These are phyloP conservation scores for Taxawa tesnikishii DNA, from an alignment of 2,329 filamentous ascomycete species.

Conservation along the genomic window DNA sequence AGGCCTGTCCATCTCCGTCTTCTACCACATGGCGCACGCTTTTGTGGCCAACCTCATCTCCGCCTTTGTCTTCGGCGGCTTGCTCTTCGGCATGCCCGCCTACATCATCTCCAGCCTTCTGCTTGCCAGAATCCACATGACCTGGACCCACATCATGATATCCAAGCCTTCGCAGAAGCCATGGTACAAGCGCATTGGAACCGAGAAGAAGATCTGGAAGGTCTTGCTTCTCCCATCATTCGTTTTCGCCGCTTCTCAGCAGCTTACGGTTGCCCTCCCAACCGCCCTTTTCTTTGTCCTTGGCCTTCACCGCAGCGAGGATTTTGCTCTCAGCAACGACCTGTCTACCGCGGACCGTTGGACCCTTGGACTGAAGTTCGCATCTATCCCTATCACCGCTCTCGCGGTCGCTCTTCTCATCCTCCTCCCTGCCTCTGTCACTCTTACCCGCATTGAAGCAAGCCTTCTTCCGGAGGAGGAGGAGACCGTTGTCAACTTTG, in stretches of 20 bases:
- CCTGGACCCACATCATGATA: constrained; percentile 81
- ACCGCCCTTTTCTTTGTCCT: constrained; percentile 13
- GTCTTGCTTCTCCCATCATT: constrained; percentile 19
- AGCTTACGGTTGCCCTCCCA: constrained; percentile 34
- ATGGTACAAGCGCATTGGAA: constrained; percentile 59
- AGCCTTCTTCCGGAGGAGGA: constrained; percentile 72
- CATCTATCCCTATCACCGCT: constrained; percentile 23
- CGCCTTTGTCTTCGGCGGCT: constrained; percentile 26
- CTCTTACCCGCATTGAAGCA: constrained; percentile 73
- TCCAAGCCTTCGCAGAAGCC: constrained; percentile 47
- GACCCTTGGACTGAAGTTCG: constrained; percentile 27
- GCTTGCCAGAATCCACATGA: constrained; percentile 56
- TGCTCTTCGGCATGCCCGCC: constrained; percentile 29
- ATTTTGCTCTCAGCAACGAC: constrained; percentile 10
- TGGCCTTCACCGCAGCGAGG: neutral
- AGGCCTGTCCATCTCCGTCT: constrained; percentile 19
- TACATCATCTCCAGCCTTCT: constrained; percentile 47
- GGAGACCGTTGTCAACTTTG: constrained; percentile 79
- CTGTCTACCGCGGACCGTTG: constrained; percentile 11
- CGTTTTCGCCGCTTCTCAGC: constrained; percentile 46
- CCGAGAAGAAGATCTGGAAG: constrained; percentile 9
- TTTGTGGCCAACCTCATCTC: constrained; percentile 27
- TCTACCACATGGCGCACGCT: constrained; percentile 20
- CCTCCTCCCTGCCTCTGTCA: constrained; percentile 66
- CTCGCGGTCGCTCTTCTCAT: constrained; percentile 23